Percentiles rank a stretch among this genome's conserved stretches.
Evolutionary conservation across 345 rosid species (phyloP).

Genomic region (Heritiera fomes): DNA sequence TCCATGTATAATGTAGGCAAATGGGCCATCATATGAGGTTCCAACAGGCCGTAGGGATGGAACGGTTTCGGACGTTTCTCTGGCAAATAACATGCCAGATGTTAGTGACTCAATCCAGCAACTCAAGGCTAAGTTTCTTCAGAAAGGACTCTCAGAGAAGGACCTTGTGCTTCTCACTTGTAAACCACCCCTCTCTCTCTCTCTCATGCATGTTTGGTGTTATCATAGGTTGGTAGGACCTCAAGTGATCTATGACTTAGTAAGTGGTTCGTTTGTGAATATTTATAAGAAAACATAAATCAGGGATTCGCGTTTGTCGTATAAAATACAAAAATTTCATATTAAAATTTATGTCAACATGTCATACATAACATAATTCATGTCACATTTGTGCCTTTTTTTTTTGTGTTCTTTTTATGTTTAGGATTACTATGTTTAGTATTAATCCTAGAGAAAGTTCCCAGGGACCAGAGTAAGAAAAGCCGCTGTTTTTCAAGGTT

Average conservation of each 20-base stretch:
- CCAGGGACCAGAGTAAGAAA: background rate
- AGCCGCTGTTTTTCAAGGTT: background rate
- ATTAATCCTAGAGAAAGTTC: background rate
- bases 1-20: constrained; percentile 36
- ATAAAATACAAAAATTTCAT: too few relatives aligned
- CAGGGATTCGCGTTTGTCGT: too few relatives aligned
- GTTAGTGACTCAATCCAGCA: constrained; percentile 53
- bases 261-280: background rate
- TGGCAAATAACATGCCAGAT: constrained; percentile 68
- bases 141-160: constrained; percentile 58
- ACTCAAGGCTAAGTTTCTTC: constrained; percentile 57
- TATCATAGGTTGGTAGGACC: constrained; percentile 36
- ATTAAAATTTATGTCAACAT: too few relatives aligned
- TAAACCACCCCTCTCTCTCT: constrained; percentile 23
- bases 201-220: constrained; percentile 44
- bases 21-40: constrained; percentile 64
- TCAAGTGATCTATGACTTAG: constrained; percentile 33
- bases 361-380: too few relatives aligned
- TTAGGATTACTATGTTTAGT: too few relatives aligned
- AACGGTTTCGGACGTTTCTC: constrained; percentile 47
- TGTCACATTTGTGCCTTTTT: too few relatives aligned
- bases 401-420: too few relatives aligned
- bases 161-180: constrained; percentile 82
- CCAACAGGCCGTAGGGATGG: constrained; percentile 87
- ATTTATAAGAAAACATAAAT: background rate